Base-by-base conservation (phyloP, 257 asterid species). In the Ophiorrhiza pumila region DNA sequence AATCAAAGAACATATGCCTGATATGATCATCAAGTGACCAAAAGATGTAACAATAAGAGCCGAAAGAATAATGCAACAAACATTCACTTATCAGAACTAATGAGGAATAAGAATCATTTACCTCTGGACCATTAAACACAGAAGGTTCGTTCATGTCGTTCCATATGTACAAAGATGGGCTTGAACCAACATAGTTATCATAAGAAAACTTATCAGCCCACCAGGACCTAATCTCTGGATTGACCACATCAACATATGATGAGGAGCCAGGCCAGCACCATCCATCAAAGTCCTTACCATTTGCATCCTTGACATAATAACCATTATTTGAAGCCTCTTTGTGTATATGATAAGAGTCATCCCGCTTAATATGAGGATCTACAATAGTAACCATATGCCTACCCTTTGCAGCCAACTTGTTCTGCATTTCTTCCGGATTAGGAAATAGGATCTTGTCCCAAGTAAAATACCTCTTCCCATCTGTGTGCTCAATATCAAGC, bases 191-290 rank as follows among this genome's bases (percentile, higher is more conserved):
- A 75, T 92, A 95, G 73, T 84, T 89, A 50, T 85, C 80, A 53
- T 80, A 88, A 2, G 92, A 87, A 83, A 92, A 95, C 74, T 89
- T 87, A 34, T 85, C 92, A 22, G 85, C 90, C 99, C 99, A 95
- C 99, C 99, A 95, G 66, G 93, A 83, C 87, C 99, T 85, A 79
- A 95, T 92, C 80, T 90, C 86, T 5, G 98, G 99, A 84, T 89
- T 90, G 80, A 90, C 66, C 86, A 95, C 71, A 82, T 95, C 99
- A 71, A 81, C 53, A 80, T 95, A 95, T 1, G 99, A 95, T 2
- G 99, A 95, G 61, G 99, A 89, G 61, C 99, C 99, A 82, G 98
- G 82, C 99, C 99, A 95, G 80, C 99, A 95, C 99, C 99, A 95
- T 55, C 99, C 99, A 76, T 95, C 99, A 63, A 84, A 95, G 80